Percentiles rank a stretch among this genome's conserved stretches.
phyloP scores from a whole-genome alignment of 495 filamentous ascomycete genomes.

The Aspergillus egyptiacus region DNA sequence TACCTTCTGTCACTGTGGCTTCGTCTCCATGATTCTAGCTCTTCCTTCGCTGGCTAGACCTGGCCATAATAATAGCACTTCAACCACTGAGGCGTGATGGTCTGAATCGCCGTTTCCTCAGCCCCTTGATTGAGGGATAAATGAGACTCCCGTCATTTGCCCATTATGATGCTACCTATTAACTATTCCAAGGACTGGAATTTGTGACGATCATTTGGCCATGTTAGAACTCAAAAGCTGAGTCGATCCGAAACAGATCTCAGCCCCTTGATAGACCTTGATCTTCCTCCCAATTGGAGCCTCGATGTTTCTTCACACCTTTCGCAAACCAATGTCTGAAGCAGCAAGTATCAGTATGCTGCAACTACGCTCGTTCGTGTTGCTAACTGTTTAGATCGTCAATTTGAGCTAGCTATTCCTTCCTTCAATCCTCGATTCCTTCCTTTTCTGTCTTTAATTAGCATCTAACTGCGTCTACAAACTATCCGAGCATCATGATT shows the following conservation, averaged over 20 bases:
- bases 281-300: slow-evolving; percentile 3
- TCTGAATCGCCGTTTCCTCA: background rate
- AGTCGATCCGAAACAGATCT: no score
- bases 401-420: slow-evolving; percentile 14
- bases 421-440: slow-evolving; percentile 9
- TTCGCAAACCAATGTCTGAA: background rate
- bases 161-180: background rate
- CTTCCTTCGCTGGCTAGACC: slow-evolving; percentile 9
- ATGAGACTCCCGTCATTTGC: background rate
- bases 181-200: background rate
- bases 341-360: slow-evolving; percentile 6
- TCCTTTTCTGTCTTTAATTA: slow-evolving; percentile 5
- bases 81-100: no score
- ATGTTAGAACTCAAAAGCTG: background rate
- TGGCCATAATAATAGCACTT: background rate
- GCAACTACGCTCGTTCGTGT: slow-evolving; percentile 13
- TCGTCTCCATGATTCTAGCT: background rate
- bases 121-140: background rate
- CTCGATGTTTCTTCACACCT: background rate
- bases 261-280: slow-evolving; percentile 7
- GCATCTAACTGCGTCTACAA: background rate
- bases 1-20: slow-evolving; percentile 2
- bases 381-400: slow-evolving; percentile 4
- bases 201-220: slow-evolving; percentile 9
- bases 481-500: slow-evolving; percentile 18